Base-by-base conservation (phyloP, 164 flowering plant species). In the Houttuynia cordata region DNA sequence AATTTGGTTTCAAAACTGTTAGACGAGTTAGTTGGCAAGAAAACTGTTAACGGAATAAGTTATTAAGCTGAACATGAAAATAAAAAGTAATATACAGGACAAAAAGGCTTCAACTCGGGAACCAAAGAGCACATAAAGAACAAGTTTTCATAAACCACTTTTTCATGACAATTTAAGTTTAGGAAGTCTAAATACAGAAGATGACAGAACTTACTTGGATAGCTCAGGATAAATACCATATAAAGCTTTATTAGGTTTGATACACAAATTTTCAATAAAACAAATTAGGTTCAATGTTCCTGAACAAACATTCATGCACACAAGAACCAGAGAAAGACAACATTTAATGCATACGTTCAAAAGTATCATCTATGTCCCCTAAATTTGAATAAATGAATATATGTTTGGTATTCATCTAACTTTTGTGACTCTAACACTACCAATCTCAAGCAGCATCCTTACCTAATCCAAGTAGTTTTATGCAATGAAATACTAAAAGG, bases 231-330 rank as follows among this genome's bases (percentile, higher is more conserved):
- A 53, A 73, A 70, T 55, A 81, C 77, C 85, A 84, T 67, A 60
- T 79, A 54, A 49, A 87, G 71, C 61, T 76, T 81, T 62, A 79
- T 73, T 62, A 87, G 68, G 66, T 78, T 69, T 51, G 83, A 65
- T 64, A 84, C 63, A 83, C 17, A 87, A 56, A 61, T 87, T 80
- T 72, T 87, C 87, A 17, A 87, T 75, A 68, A 84, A 84, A 66
- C 94, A 87, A 13, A 55, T 19, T 17, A 81, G 14, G 62, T 84
- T 85, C 91, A 88, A 84, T 70, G 81, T 76, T 66, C 85, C 85
- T 41, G 73, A 41, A 64, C 91, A 84, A 55, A 83, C 64, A 47
- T 71, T 80, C 70, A 86, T 84, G 74, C 72, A 73, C 63, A 39
- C 57, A 10, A 56, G 3, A 52, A 54, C 19, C 37, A 30, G 2